Evolutionary conservation across 2,329 filamentous ascomycete species (phyloP), one percentile per base, ranked within the genome.

Genomic region (Arthrobotrys megalospora): DNA sequence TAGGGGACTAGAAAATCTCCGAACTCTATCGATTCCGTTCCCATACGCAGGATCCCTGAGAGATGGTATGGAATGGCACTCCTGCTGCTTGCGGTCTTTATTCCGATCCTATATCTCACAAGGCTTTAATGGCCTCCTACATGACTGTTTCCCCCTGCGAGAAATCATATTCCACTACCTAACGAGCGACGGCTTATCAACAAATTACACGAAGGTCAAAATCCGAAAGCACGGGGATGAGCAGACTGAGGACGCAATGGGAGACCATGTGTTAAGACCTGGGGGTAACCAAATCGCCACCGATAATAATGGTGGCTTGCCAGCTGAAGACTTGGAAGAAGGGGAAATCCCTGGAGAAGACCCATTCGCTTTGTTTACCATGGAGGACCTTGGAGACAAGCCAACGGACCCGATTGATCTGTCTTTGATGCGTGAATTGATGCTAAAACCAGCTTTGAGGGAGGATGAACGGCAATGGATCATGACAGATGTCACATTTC

Each of bases 331-430:
- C 24, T 3, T 45, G 11, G 38, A 14, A 38, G 36, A 50, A 4
- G 36, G 36, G 36, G 36, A 38, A 14, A 28, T 43, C 10, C 5
- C 5, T 21, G 53, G 16, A 12, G 21, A 32, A n/a, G 21, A 63
- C 1, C n/a, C 5, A 4, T 12, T 43, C 24, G 11, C 12, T 36
- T 52, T 52, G 14, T 43, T 60, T 10, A 45, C 11, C 8, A 65
- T 65, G 24, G 21, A 48, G 19, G 55, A 76, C 16, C 36, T 76
- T 7, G 64, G 71, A 10, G 52, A 75, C 21, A 60, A 19, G 24
- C 72, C 65, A 7, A 70, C 48, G 1, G 55, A 70, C 24, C 55
- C 24, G 6, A 70, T 45, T 7, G 55, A 69, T 11, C n/a, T 36
- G n/a, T 5, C 16, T 34, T 47, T 7, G n/a, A 60, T 70, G 19